These are phyloP conservation scores for Aspergillus phoenicis DNA, from an alignment of 2,329 filamentous ascomycete genomes.

Conservation along the genomic window DNA sequence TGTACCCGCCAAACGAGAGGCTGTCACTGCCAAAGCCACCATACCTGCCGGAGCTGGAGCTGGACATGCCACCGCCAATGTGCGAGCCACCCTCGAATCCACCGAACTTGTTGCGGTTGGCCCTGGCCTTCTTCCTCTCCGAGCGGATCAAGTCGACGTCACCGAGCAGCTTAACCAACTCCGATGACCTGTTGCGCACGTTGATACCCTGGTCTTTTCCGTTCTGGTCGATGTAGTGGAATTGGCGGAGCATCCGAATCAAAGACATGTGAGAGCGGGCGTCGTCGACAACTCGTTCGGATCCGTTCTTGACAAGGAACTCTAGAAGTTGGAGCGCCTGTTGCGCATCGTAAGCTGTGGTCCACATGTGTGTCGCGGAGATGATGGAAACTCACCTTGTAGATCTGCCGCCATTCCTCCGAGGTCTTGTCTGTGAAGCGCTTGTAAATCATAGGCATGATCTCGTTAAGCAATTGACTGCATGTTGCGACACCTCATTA, in stretches of 20 bases:
- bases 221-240: slow-evolving; percentile 94
- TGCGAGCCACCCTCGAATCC: slow-evolving; percentile 83
- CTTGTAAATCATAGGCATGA: slow-evolving; percentile 99
- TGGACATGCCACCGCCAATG: slow-evolving; percentile 57
- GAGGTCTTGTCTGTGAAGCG: slow-evolving; percentile 97
- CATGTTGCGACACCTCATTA: slow-evolving; percentile 17
- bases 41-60: slow-evolving; percentile 61
- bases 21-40: slow-evolving; percentile 89
- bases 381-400: slow-evolving; percentile 67
- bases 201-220: slow-evolving; percentile 99
- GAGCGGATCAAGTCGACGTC: slow-evolving; percentile 63
- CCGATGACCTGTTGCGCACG: slow-evolving; percentile 93
- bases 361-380: not conserved
- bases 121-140: slow-evolving; percentile 82
- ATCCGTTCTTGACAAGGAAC: slow-evolving; percentile 96
- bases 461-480: slow-evolving; percentile 95
- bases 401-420: slow-evolving; percentile 99
- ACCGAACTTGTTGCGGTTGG: slow-evolving; percentile 91
- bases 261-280: slow-evolving; percentile 92
- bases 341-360: not conserved
- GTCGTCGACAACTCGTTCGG: slow-evolving; percentile 95
- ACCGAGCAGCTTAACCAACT: slow-evolving; percentile 87
- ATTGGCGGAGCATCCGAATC: slow-evolving; percentile 97
- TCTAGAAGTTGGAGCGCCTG: slow-evolving; percentile 86
- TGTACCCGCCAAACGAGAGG: slow-evolving; percentile 66